Conservation (phyloP, 306 rosid genomes). For the Cyamopsis tetragonoloba region DNA sequence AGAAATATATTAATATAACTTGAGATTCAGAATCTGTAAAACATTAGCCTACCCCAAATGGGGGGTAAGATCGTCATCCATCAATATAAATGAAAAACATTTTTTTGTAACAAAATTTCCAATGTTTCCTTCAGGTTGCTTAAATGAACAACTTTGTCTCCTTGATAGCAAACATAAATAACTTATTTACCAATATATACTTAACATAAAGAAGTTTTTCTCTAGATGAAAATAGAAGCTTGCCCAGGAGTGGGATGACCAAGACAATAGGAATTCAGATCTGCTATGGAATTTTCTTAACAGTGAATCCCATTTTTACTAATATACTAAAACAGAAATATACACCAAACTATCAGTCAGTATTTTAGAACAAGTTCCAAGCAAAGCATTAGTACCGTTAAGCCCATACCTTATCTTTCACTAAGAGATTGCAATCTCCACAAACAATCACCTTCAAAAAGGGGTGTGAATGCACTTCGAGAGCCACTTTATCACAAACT, state of each 20-base stretch:
- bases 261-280: neutral
- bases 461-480: slow-evolving; percentile 61
- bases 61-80: neutral
- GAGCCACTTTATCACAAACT: slow-evolving; percentile 52
- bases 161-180: neutral
- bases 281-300: neutral
- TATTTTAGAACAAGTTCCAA: neutral
- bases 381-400: slow-evolving; percentile 17
- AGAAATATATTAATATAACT: neutral
- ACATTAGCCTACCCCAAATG: neutral
- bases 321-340: neutral
- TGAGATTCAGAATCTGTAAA: neutral
- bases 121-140: neutral
- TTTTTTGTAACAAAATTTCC: neutral
- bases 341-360: neutral
- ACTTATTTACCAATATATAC: neutral
- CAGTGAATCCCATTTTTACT: neutral
- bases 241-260: neutral
- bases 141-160: neutral
- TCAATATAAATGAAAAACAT: neutral
- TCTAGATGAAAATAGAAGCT: neutral
- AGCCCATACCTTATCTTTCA: slow-evolving; percentile 56
- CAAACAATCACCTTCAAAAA: slow-evolving; percentile 67
- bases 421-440: slow-evolving; percentile 53
- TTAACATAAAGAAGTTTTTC: neutral